Conservation (phyloP, 331 rosid species). For the Erythrophleum ivorense region DNA sequence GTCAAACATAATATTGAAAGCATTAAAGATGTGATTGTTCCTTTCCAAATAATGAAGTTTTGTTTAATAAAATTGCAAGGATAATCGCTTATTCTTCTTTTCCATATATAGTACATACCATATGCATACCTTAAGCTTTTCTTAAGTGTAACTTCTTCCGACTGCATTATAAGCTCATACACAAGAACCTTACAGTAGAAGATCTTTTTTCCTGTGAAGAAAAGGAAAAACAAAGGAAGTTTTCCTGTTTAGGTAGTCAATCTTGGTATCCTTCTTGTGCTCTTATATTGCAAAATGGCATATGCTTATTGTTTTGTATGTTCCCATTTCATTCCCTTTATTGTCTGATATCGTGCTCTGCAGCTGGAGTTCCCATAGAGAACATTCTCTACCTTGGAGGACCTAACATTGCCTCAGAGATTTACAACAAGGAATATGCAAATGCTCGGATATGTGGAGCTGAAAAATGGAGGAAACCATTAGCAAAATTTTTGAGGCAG, state of each 20-base stretch:
- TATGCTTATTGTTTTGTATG: not conserved
- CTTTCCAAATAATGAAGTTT: too few species aligned
- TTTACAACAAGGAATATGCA: constrained; percentile 90
- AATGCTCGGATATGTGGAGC: constrained; percentile 95
- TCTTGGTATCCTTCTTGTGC: constrained; percentile 21
- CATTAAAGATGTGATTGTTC: too few species aligned
- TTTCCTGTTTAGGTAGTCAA: not conserved
- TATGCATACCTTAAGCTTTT: not conserved
- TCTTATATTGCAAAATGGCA: constrained; percentile 16
- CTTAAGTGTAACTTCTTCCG: not conserved
- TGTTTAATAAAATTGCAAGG: too few species aligned
- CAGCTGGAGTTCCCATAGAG: constrained; percentile 86
- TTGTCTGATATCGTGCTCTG: constrained; percentile 35
- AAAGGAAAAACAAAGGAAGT: constrained; percentile 5
- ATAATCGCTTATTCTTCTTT: too few species aligned
- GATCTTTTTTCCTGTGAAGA: not conserved
- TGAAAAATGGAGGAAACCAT: constrained; percentile 87
- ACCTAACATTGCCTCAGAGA: constrained; percentile 93
- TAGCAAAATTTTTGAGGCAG: constrained; percentile 86
- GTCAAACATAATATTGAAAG: too few species aligned
- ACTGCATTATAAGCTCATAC: not conserved
- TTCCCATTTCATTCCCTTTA: not conserved
- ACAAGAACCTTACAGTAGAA: not conserved
- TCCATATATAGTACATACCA: not conserved
- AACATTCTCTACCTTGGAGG: constrained; percentile 94